A percentile compares a stretch with the other conserved stretches of the same genome.
These are phyloP conservation scores for Boletus rufocinnamomeus DNA, from an alignment of 768 basidiomycete genomes.

Conservation along the genomic window DNA sequence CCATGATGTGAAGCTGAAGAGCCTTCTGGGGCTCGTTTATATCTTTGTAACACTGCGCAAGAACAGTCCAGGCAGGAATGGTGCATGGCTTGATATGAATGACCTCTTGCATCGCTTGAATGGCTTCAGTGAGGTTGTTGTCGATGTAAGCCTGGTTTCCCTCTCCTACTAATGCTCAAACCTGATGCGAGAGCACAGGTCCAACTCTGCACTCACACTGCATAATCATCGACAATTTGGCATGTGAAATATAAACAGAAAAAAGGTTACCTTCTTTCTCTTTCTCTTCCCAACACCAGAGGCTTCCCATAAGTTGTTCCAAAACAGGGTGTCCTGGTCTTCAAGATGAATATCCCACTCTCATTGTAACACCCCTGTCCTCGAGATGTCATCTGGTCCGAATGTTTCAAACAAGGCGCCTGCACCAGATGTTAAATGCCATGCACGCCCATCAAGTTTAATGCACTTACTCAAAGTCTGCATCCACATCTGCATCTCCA, in stretches of 20 bases:
- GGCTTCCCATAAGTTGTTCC: constrained; percentile 62
- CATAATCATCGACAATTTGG: neutral
- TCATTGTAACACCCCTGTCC: constrained; percentile 30
- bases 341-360: constrained; percentile 31
- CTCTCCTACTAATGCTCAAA: constrained; percentile 55
- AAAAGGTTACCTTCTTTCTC: constrained; percentile 44
- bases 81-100: constrained; percentile 91
- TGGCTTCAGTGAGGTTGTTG: constrained; percentile 62
- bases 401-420: constrained; percentile 70
- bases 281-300: constrained; percentile 63
- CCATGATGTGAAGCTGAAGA: constrained; percentile 11
- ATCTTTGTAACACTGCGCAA: constrained; percentile 14
- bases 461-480: constrained; percentile 24
- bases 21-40: constrained; percentile 12
- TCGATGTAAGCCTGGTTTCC: constrained; percentile 88
- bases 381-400: constrained; percentile 39
- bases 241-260: neutral
- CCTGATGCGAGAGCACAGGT: constrained; percentile 9
- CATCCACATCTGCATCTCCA: constrained; percentile 24
- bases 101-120: constrained; percentile 84
- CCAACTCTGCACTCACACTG: constrained; percentile 10
- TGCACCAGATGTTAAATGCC: constrained; percentile 25
- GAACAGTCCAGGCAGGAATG: constrained; percentile 77
- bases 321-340: constrained; percentile 67
- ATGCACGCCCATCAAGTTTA: no score